Evolutionary conservation across 2,329 filamentous ascomycete genomes (phyloP).

Genomic region (Emericellopsis atlantica): DNA sequence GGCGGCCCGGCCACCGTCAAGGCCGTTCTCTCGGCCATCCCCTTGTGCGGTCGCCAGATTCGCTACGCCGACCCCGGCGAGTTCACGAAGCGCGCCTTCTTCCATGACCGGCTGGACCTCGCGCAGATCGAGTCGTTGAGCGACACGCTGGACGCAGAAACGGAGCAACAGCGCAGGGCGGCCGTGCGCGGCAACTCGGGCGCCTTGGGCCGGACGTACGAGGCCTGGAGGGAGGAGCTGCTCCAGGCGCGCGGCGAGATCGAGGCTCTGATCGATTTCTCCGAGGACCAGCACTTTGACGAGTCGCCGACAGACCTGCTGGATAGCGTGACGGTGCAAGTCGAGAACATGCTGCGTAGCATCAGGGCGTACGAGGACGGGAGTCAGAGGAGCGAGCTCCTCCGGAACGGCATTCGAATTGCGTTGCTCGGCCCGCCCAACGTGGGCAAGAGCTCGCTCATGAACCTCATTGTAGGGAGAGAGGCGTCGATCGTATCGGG

Average conservation of each 20-base stretch:
- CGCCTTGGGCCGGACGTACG: constrained; percentile 62
- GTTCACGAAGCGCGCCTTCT: constrained; percentile 85
- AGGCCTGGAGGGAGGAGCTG: constrained; percentile 65
- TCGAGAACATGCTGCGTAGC: constrained; percentile 45
- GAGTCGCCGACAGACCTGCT: constrained; percentile 67
- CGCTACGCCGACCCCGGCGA: constrained; percentile 92
- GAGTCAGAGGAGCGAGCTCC: constrained; percentile 68
- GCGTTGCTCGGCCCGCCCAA: constrained; percentile 87
- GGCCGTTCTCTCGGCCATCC: constrained; percentile 70
- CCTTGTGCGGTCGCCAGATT: constrained; percentile 36
- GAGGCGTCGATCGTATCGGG: constrained; percentile 92
- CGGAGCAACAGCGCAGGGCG: constrained; percentile 82
- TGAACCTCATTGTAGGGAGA: constrained; percentile 80
- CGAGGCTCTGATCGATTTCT: constrained; percentile 93
- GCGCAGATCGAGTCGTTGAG: constrained; percentile 65
- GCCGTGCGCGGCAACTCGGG: constrained; percentile 70
- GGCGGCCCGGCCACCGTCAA: constrained; percentile 82
- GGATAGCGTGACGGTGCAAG: constrained; percentile 52
- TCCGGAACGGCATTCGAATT: constrained; percentile 75
- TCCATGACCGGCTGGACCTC: constrained; percentile 74
- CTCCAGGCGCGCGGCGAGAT: constrained; percentile 78
- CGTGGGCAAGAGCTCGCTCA: constrained; percentile 83
- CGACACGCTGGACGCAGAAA: constrained; percentile 56
- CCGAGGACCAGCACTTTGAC: constrained; percentile 94
- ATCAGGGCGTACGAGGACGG: constrained; percentile 63